phyloP scores from a whole-genome alignment of 768 basidiomycete species.

The Leucocoprinus sp. region DNA sequence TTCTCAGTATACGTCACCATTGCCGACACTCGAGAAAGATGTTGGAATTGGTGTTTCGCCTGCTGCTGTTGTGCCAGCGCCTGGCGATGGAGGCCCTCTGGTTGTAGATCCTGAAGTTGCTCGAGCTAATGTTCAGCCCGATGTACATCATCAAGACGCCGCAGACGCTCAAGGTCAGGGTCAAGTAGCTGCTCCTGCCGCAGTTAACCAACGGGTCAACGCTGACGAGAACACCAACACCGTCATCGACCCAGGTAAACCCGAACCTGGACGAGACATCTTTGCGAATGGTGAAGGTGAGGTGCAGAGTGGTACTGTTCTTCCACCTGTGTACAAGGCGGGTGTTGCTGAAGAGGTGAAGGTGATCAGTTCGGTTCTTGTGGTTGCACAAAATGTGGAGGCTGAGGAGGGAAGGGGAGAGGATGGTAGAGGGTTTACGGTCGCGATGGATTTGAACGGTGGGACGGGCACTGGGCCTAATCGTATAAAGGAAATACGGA shows the following conservation, averaged over 20 bases:
- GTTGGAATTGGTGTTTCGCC: neutral
- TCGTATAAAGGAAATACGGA: neutral
- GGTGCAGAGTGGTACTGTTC: conserved; percentile 34
- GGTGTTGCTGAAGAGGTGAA: conserved; percentile 28
- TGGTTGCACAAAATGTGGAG: neutral
- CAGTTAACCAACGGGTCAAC: conserved; percentile 1
- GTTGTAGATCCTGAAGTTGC: conserved; percentile 39
- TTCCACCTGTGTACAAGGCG: conserved; percentile 10
- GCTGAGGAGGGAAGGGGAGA: conserved; percentile 9
- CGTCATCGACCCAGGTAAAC: conserved; percentile 34
- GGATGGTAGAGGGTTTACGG: conserved; percentile 13
- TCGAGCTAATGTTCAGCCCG: conserved; percentile 3
- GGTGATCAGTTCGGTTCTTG: conserved; percentile 27
- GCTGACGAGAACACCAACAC: conserved; percentile 16
- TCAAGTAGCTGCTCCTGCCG: neutral
- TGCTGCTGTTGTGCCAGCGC: neutral
- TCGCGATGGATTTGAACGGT: neutral
- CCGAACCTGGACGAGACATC: conserved; percentile 70
- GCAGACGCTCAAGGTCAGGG: neutral
- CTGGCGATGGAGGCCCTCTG: conserved; percentile 22
- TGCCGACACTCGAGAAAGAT: conserved; percentile 30
- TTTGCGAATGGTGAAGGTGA: conserved; percentile 27
- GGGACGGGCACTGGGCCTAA: conserved; percentile 1
- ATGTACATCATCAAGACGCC: conserved; percentile 1
- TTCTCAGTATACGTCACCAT: conserved; percentile 38